A percentile compares a stretch with the other conserved stretches of the same genome.
Evolutionary conservation across 306 rosid genomes (phyloP).

Genomic region (Cucurbita pepo): DNA sequence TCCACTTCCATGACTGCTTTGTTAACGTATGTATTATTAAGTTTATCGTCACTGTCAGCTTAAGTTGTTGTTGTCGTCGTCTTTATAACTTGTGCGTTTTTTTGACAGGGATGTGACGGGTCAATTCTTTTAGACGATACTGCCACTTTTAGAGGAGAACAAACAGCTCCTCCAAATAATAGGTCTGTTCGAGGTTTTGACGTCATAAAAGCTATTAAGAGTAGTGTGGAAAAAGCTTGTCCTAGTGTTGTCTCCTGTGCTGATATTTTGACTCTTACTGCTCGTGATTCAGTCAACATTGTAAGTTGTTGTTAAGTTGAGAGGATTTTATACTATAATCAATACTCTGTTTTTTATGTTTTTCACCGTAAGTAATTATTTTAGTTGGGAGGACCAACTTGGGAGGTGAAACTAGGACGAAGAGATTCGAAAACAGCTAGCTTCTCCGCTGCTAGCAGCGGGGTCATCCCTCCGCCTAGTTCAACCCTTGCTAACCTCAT

Average conservation of each 20-base stretch:
- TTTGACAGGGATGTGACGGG: constrained; percentile 72
- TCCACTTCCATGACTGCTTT: constrained; percentile 71
- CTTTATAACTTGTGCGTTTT: neutral
- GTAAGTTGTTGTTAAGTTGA: neutral
- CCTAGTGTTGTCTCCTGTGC: constrained; percentile 69
- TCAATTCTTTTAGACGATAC: constrained; percentile 65
- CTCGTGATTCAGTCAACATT: constrained; percentile 33
- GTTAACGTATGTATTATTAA: constrained; percentile 30
- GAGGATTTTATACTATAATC: neutral
- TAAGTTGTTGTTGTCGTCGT: neutral
- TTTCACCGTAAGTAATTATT: neutral
- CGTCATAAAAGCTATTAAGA: constrained; percentile 43
- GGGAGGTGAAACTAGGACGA: constrained; percentile 18
- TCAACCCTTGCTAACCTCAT: constrained; percentile 8
- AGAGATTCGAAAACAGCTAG: constrained; percentile 22
- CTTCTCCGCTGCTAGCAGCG: constrained; percentile 5
- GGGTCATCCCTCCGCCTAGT: constrained; percentile 15
- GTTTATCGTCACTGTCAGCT: neutral
- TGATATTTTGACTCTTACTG: constrained; percentile 62
- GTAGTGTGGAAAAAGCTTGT: constrained; percentile 32
- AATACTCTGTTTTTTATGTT: neutral
- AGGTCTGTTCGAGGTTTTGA: constrained; percentile 46
- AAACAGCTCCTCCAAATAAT: constrained; percentile 47
- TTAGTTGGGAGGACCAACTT: constrained; percentile 11
- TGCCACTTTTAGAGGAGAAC: constrained; percentile 38